These are phyloP conservation scores for Amaranthus tricolor DNA, from an alignment of 179 eudicot genomes.

Conservation along the genomic window DNA sequence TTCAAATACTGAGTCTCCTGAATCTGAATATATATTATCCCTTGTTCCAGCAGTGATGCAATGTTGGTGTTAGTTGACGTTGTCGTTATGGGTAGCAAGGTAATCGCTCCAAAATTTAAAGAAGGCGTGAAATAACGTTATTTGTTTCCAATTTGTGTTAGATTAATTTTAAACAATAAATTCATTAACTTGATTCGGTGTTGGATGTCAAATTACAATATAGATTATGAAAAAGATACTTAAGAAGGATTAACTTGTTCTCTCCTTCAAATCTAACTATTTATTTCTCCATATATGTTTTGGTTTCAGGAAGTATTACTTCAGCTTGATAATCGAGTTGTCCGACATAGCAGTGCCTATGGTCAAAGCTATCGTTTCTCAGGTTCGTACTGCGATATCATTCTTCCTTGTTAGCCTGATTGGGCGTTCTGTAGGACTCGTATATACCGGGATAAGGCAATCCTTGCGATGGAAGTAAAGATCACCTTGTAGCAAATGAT, in stretches of 20 bases:
- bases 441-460: slow-evolving; percentile 86
- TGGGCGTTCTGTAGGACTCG: slow-evolving; percentile 90
- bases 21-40: neutral
- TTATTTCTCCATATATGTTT: neutral
- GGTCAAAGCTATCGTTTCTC: slow-evolving; percentile 56
- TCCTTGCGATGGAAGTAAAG: slow-evolving; percentile 67
- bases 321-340: slow-evolving; percentile 80
- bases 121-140: neutral
- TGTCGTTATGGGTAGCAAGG: neutral
- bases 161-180: neutral
- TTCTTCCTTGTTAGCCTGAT: slow-evolving; percentile 87
- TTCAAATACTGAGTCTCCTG: neutral
- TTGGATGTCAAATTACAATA: neutral
- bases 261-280: neutral
- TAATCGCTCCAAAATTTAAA: neutral
- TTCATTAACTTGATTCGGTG: slow-evolving; percentile 5
- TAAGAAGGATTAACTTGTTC: neutral
- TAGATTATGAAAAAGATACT: neutral
- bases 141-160: neutral
- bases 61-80: neutral
- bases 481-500: slow-evolving; percentile 3
- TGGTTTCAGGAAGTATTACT: slow-evolving; percentile 81
- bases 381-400: slow-evolving; percentile 85
- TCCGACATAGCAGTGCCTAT: slow-evolving; percentile 77
- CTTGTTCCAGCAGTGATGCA: neutral